Evolutionary conservation across 345 rosid genomes (phyloP).

Genomic region (Arabidopsis arenosa): DNA sequence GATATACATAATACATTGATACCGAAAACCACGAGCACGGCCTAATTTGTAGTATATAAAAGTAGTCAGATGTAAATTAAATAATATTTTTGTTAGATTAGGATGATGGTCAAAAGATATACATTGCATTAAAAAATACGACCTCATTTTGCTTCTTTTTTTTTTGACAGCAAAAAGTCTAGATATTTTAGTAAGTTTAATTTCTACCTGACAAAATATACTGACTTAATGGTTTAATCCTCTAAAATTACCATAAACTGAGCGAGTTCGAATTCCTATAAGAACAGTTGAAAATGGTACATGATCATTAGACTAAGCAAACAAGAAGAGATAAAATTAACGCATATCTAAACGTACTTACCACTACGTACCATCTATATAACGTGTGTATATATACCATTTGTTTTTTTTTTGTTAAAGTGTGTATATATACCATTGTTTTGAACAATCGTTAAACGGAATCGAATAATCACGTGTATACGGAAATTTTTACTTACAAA

Average conservation of each 20-base stretch:
- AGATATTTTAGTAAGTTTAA: not conserved
- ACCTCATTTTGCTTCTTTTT: not conserved
- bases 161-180: not conserved
- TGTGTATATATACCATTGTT: no score
- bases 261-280: not conserved
- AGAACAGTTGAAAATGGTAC: not conserved
- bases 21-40: slow-evolving; percentile 54
- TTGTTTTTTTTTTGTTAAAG: no score
- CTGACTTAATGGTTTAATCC: not conserved
- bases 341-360: not conserved
- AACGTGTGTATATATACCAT: no score
- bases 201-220: not conserved
- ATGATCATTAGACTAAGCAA: not conserved
- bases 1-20: not conserved
- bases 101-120: slow-evolving; percentile 26
- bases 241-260: not conserved
- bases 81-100: not conserved
- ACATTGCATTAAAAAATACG: slow-evolving; percentile 21
- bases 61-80: not conserved
- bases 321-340: not conserved
- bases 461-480: not conserved
- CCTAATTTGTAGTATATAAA: slow-evolving; percentile 43
- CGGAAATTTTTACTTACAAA: not conserved
- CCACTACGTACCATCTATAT: no score
- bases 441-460: no score